Evolutionary conservation across 2,329 filamentous ascomycete species (phyloP).

Genomic region (Botrytis galanthina): DNA sequence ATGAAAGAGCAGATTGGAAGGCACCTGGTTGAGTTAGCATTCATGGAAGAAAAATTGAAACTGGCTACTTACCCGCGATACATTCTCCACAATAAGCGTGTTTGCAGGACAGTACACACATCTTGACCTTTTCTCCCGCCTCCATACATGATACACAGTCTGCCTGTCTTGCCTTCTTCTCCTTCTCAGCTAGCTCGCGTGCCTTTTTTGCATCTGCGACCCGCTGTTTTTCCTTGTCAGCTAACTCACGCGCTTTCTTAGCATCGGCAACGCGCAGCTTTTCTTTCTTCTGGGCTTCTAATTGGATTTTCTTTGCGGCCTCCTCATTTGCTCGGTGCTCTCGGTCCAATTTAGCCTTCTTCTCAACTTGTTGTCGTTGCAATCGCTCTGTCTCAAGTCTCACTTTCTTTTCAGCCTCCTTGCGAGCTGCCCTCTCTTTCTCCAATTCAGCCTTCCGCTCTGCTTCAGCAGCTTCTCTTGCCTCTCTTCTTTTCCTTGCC

Average conservation of each 20-base stretch:
- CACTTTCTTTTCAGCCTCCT: constrained; percentile 9
- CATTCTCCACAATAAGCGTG: constrained; percentile 29
- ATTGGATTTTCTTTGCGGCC: background rate
- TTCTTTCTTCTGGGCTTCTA: constrained; percentile 4
- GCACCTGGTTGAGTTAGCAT: constrained; percentile 22
- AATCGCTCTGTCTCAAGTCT: constrained; percentile 10
- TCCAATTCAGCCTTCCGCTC: constrained; percentile 8
- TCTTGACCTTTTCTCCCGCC: constrained; percentile 20
- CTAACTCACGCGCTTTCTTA: constrained; percentile 4
- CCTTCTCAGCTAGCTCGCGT: constrained; percentile 8
- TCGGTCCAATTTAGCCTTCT: background rate
- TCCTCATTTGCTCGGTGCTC: background rate
- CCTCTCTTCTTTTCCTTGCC: background rate
- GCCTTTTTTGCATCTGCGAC: constrained; percentile 8
- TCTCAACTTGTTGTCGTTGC: background rate
- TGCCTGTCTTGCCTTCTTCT: constrained; percentile 14
- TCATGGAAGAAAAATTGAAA: background rate
- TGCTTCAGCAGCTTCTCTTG: background rate
- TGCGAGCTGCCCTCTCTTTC: background rate
- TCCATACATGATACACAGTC: constrained; percentile 32
- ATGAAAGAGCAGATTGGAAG: constrained; percentile 28
- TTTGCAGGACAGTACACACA: constrained; percentile 26
- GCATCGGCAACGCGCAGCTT: background rate
- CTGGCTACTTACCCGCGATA: constrained; percentile 23
- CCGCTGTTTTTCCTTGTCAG: constrained; percentile 7